phyloP scores from a whole-genome alignment of 2,329 filamentous ascomycete species.

The Xylaria sp. region DNA sequence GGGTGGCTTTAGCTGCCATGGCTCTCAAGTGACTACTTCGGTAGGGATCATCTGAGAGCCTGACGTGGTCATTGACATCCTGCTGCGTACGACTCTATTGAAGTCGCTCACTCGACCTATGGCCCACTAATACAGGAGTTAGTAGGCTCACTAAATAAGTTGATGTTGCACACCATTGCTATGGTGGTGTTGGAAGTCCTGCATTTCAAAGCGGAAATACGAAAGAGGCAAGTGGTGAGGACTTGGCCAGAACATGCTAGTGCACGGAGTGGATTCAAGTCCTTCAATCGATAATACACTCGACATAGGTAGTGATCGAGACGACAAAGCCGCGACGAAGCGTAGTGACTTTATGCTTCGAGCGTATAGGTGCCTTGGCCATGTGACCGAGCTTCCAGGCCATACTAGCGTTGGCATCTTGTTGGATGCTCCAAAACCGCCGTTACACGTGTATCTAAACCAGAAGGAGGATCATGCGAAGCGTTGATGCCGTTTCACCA shows the following conservation, averaged over 20 bases:
- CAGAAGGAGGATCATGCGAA: slow-evolving; percentile 9
- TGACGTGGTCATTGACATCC: background rate
- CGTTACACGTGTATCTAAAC: background rate
- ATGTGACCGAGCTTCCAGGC: slow-evolving; percentile 11
- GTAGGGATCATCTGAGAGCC: background rate
- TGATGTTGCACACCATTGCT: background rate
- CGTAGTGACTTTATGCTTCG: background rate
- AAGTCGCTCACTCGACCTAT: background rate
- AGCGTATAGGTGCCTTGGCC: background rate
- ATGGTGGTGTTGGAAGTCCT: background rate
- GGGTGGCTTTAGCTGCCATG: background rate
- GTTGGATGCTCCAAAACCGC: background rate
- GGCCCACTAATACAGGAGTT: background rate
- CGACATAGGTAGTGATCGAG: background rate
- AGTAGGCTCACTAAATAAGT: slow-evolving; percentile 1
- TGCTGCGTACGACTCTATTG: background rate
- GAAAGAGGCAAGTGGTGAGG: slow-evolving; percentile 12
- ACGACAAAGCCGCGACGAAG: background rate
- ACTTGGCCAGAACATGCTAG: slow-evolving; percentile 6
- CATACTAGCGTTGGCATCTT: background rate
- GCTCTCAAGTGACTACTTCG: background rate
- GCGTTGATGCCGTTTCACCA: slow-evolving; percentile 17
- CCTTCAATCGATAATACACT: background rate
- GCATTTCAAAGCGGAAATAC: background rate
- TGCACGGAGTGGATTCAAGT: background rate